phyloP scores from a whole-genome alignment of 371 early-diverging fungal genomes.

The Mucor lusitanicus region DNA sequence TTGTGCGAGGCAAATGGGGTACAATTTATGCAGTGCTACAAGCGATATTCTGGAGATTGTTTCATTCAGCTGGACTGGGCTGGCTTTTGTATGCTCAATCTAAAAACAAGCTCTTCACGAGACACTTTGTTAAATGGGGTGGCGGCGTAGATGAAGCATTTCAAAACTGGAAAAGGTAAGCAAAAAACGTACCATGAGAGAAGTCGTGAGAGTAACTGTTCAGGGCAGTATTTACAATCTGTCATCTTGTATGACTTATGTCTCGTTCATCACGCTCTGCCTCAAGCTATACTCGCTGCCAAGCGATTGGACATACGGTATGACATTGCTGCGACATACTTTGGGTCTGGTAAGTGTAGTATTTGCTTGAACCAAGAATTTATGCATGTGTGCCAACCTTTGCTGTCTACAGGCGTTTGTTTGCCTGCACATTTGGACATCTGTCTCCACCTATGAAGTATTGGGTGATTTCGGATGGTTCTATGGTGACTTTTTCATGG shows the following conservation, averaged over 20 bases:
- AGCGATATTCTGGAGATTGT: constrained; percentile 78
- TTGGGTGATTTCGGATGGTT: constrained; percentile 94
- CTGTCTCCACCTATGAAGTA: constrained; percentile 86
- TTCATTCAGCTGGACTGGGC: constrained; percentile 79
- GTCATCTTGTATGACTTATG: constrained; percentile 85
- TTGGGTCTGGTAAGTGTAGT: constrained; percentile 55
- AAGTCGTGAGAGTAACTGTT: neutral
- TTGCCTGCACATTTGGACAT: constrained; percentile 84
- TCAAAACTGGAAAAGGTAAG: constrained; percentile 69
- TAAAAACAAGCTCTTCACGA: constrained; percentile 73
- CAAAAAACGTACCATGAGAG: constrained; percentile 34
- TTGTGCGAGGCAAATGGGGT: constrained; percentile 40
- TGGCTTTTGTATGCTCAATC: constrained; percentile 72
- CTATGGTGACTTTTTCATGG: constrained; percentile 87
- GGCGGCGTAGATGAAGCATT: constrained; percentile 82
- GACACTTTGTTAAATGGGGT: constrained; percentile 86
- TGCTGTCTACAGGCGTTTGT: constrained; percentile 56
- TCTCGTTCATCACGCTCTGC: constrained; percentile 77
- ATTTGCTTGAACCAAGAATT: neutral
- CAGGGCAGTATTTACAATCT: constrained; percentile 75
- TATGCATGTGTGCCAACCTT: neutral
- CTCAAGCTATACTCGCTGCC: constrained; percentile 74
- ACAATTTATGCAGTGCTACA: constrained; percentile 54
- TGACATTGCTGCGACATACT: constrained; percentile 73
- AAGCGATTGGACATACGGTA: constrained; percentile 71